Percentiles rank a stretch among this genome's conserved stretches.
Evolutionary conservation across 1,284 basidiomycete genomes (phyloP).

Genomic region (Rhizoctonia solani): DNA sequence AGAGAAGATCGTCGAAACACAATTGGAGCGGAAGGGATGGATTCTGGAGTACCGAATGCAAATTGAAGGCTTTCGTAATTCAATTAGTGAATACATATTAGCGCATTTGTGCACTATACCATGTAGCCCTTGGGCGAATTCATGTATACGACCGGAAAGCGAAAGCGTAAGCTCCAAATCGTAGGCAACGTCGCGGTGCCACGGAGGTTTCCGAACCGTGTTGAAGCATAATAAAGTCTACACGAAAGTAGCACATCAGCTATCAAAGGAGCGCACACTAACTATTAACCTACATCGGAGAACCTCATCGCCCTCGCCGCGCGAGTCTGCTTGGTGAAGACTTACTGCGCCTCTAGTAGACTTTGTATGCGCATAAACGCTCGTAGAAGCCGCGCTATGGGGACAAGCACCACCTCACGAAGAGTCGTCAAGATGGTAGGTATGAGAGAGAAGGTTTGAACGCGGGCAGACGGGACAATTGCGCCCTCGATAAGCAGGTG

Average conservation of each 20-base stretch:
- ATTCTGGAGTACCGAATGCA: background rate
- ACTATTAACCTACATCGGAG: conserved; percentile 1
- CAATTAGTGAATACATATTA: conserved; percentile 6
- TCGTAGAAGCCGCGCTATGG: background rate
- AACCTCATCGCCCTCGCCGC: background rate
- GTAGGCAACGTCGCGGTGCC: background rate
- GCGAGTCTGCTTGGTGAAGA: background rate
- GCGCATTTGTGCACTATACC: background rate
- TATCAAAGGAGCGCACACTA: background rate
- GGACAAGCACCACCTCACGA: background rate
- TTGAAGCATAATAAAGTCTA: conserved; percentile 1
- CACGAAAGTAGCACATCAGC: background rate
- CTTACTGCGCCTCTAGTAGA: background rate
- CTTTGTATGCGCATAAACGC: background rate
- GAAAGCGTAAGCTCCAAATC: background rate
- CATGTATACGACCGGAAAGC: background rate
- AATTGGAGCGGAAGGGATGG: conserved; percentile 13
- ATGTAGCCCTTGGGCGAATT: conserved; percentile 6
- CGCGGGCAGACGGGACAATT: background rate
- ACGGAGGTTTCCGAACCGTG: background rate
- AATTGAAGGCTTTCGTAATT: background rate
- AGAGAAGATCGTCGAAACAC: conserved; percentile 2
- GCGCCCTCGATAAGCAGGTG: background rate
- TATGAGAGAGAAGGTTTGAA: background rate
- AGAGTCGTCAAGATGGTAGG: background rate